Conservation (phyloP, 257 asterid species). For the Mentha longifolia region DNA sequence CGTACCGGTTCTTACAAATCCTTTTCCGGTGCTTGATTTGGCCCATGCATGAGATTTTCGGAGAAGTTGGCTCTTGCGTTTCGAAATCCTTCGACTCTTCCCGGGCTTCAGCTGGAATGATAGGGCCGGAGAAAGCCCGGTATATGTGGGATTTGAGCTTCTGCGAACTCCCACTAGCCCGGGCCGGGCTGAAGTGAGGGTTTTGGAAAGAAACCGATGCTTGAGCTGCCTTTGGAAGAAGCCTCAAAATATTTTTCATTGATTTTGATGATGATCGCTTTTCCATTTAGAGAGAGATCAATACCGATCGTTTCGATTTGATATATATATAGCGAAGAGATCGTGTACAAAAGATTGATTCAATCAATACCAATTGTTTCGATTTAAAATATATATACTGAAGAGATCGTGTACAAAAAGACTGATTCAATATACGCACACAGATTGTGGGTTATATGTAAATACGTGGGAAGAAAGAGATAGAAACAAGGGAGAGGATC, state of each 20-base stretch:
- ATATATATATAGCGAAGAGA: background rate
- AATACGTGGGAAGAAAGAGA: background rate
- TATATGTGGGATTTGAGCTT: slow-evolving; percentile 33
- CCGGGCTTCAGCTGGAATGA: slow-evolving; percentile 47
- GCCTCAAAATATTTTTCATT: slow-evolving; percentile 42
- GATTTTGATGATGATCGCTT: slow-evolving; percentile 36
- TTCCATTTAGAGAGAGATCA: slow-evolving; percentile 41
- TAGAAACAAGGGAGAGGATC: slow-evolving; percentile 34
- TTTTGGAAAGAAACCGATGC: slow-evolving; percentile 49
- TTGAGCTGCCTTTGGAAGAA: slow-evolving; percentile 47
- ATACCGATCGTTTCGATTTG: background rate
- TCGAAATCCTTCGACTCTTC: slow-evolving; percentile 40
- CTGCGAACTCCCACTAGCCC: slow-evolving; percentile 17
- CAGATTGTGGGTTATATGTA: background rate
- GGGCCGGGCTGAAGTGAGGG: slow-evolving; percentile 46
- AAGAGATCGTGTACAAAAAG: background rate
- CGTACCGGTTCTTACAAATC: background rate
- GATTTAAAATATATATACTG: background rate
- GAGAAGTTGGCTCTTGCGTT: slow-evolving; percentile 58
- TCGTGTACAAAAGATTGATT: slow-evolving; percentile 6
- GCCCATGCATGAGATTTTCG: slow-evolving; percentile 69
- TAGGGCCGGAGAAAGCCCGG: slow-evolving; percentile 43
- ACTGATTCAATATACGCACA: slow-evolving; percentile 2
- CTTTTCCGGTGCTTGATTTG: slow-evolving; percentile 54
- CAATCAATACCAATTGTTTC: background rate